These are phyloP conservation scores for Erythrobasidium yunnanense DNA, from an alignment of 768 basidiomycete species.

Conservation along the genomic window DNA sequence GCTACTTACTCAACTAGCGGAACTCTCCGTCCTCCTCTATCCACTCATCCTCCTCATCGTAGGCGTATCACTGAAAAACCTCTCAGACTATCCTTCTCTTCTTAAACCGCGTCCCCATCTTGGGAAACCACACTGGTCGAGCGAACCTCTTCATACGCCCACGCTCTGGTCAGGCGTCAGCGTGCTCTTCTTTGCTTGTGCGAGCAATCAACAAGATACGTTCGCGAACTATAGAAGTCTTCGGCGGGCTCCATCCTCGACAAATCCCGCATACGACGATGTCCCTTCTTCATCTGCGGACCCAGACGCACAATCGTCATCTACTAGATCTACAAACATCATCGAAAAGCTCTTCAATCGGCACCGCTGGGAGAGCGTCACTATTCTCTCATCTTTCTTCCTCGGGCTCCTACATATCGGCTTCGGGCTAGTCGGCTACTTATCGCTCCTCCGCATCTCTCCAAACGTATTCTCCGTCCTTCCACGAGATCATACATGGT, in stretches of 20 bases:
- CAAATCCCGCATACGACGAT: not conserved
- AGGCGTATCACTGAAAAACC: slow-evolving; percentile 31
- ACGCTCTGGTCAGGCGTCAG: slow-evolving; percentile 30
- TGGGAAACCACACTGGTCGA: slow-evolving; percentile 2
- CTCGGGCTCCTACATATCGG: slow-evolving; percentile 29
- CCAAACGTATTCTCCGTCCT: not conserved
- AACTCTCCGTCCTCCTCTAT: slow-evolving; percentile 29
- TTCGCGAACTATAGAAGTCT: slow-evolving; percentile 27
- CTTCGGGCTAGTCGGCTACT: slow-evolving; percentile 33
- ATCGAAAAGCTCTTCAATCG: slow-evolving; percentile 21
- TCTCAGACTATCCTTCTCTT: slow-evolving; percentile 20
- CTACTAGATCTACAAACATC: not conserved
- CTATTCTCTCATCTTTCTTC: slow-evolving; percentile 25
- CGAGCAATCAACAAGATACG: slow-evolving; percentile 30
- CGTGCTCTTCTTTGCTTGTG: slow-evolving; percentile 34
- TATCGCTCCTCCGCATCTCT: slow-evolving; percentile 10
- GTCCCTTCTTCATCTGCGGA: not conserved
- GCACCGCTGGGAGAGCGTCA: slow-evolving; percentile 34
- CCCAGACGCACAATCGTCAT: not conserved
- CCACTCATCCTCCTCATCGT: slow-evolving; percentile 36
- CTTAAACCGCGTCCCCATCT: slow-evolving; percentile 15
- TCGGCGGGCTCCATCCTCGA: slow-evolving; percentile 4
- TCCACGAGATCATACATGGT: slow-evolving; percentile 26
- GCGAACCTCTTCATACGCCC: not conserved
- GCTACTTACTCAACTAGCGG: slow-evolving; percentile 18